Base-by-base conservation (phyloP, 2,329 filamentous ascomycete genomes). In the Botrytis elliptica region DNA sequence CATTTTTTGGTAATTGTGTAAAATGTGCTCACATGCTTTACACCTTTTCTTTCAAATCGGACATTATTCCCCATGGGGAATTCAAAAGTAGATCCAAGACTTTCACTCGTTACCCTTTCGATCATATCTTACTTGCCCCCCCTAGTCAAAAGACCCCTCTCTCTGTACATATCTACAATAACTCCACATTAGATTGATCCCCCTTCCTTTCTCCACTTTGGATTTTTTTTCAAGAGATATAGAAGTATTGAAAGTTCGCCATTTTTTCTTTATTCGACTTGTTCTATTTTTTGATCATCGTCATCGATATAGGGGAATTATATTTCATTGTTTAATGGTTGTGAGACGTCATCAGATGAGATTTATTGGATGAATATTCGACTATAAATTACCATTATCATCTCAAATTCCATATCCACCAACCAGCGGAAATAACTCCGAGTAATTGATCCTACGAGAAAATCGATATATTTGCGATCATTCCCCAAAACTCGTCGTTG, bases 241-340 rank as follows among this genome's bases (percentile, higher is more conserved):
- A 68, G 65, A 55, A 42, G 49, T 57, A n/a, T 57, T 16, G 49
- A 42, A 68, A 40, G 16, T 57, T 57, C 36, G 36, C 18, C 9
- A 55, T 40, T 52, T 67, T 67, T 52, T 67, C 65, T 67, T 55
- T 68, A n/a, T 57, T 68, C 22, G 16, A 22, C 20, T 4, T 40
- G 40, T 40, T 25, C 14, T 6, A 36, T 25, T 25, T 8, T 38
- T 29, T 20, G 9, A 3, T n/a, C 16, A 18, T 55, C 49, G 65
- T 68, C 65, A 29, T 68, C 25, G 16, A 57, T 6, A 29, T 4
- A 57, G 36, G 10, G 40, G 36, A 44, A 64, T 22, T 29, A 14
- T 55, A 22, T 57, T 42, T 33, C 65, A 57, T 68, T 57, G 49
- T 57, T 42, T 42, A 33, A 42, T 40, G 65, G 36, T 40, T 57